Conservation (phyloP, 768 basidiomycete genomes). For the Amanita fuliginea region DNA sequence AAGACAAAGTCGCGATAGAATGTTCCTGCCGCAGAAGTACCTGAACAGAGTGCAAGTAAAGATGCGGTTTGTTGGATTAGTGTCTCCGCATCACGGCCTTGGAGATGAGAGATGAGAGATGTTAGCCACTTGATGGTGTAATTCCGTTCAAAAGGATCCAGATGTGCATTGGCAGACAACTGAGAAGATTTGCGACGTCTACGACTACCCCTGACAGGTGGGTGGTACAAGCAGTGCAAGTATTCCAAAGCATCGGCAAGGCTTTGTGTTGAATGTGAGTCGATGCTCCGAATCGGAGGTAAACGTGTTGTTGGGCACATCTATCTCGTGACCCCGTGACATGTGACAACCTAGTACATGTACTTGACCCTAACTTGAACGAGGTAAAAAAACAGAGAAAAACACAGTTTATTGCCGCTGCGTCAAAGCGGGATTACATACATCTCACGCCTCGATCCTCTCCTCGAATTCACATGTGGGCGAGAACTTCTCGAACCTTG, state of each 20-base stretch:
- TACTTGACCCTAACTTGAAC: too few relatives aligned
- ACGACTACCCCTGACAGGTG: conserved; percentile 50
- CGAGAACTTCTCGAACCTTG: too few relatives aligned
- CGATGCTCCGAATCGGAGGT: conserved; percentile 39
- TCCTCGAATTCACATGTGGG: too few relatives aligned
- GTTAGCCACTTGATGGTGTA: conserved; percentile 71
- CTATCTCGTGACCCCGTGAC: too few relatives aligned
- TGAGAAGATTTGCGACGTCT: conserved; percentile 18
- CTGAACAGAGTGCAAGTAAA: conserved; percentile 54
- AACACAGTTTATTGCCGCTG: too few relatives aligned
- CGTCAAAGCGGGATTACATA: too few relatives aligned
- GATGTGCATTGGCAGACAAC: conserved; percentile 15
- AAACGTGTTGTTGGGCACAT: conserved; percentile 35
- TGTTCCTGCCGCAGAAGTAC: conserved; percentile 50
- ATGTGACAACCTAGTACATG: too few relatives aligned
- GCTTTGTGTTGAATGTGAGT: conserved; percentile 19
- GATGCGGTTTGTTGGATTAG: conserved; percentile 46
- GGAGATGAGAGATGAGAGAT: conserved; percentile 37
- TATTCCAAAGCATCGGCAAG: conserved; percentile 37
- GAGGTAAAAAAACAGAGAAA: too few relatives aligned
- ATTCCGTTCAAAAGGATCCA: conserved; percentile 59
- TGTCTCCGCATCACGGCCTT: conserved; percentile 14
- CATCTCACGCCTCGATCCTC: too few relatives aligned
- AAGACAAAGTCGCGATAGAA: conserved; percentile 46
- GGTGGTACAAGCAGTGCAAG: conserved; percentile 45